These are phyloP conservation scores for Phytophthora ramorum DNA, from an alignment of 352 stramenopile genomes.

Conservation along the genomic window DNA sequence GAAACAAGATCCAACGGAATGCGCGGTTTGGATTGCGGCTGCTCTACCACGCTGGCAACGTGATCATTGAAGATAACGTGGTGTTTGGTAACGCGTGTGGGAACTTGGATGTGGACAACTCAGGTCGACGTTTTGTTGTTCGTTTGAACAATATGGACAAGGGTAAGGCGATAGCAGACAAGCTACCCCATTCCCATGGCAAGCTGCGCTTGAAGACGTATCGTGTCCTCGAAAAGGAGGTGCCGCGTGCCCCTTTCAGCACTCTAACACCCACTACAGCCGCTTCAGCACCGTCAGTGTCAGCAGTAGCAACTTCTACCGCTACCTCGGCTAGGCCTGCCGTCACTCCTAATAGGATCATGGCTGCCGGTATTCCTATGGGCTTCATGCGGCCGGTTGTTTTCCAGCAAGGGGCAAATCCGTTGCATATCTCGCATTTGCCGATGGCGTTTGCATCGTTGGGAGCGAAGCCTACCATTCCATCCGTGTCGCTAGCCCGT, in stretches of 20 bases:
- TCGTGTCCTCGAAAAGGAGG: conserved; percentile 28
- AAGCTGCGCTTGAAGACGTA: conserved; percentile 53
- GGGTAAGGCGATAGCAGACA: conserved; percentile 46
- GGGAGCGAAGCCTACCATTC: conserved; percentile 28
- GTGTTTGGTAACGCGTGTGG: conserved; percentile 71
- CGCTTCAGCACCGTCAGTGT: not conserved
- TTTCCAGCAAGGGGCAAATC: conserved; percentile 27
- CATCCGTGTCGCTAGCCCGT: conserved; percentile 27
- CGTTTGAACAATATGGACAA: conserved; percentile 82
- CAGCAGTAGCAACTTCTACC: not conserved
- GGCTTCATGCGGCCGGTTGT: conserved; percentile 36
- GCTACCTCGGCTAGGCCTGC: conserved; percentile 10
- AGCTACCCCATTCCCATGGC: conserved; percentile 66
- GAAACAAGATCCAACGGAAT: conserved; percentile 75
- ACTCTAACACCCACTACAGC: not conserved
- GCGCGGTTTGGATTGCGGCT: conserved; percentile 75
- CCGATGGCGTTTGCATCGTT: conserved; percentile 38
- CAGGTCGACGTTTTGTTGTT: conserved; percentile 76
- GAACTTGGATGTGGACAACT: conserved; percentile 81
- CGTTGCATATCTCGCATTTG: conserved; percentile 29
- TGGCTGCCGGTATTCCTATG: conserved; percentile 34
- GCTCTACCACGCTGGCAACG: conserved; percentile 70
- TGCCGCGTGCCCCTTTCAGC: not conserved
- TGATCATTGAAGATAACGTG: conserved; percentile 81
- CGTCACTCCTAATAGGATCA: conserved; percentile 18